Base-by-base conservation (phyloP, 2,329 filamentous ascomycete species). In the Claviceps humidiphila region DNA sequence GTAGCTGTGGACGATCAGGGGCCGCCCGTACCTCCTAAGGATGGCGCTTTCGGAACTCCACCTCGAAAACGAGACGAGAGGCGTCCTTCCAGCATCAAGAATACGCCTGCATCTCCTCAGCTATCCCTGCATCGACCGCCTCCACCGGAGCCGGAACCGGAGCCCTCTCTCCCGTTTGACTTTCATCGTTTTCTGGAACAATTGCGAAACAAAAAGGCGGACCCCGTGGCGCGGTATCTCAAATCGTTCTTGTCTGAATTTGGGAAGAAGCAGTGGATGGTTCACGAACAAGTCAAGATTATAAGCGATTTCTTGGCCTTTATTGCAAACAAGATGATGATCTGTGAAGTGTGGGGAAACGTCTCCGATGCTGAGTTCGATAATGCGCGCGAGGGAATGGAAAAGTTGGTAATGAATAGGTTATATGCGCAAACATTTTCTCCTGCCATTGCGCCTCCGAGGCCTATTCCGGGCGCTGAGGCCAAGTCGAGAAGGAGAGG, bases 261-360 rank as follows among this genome's bases (percentile, higher is more conserved):
- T 68, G 88, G 83, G 39, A 98, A 97, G 72, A 88, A 90, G 59
- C 93, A 97, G 68, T 98, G 93, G 93, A 95, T 95, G 87, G 93
- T 96, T 6, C 93, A 98, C 65, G 93, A 98, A 70, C 93, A 98
- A 67, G 93, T 97, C 65, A 98, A 98, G 71, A 97, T 98, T 56
- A 95, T 98, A 55, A 82, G 88, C 58, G 94, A 98, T 66, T 98
- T 98, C 60, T 74, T 98, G 47, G 83, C 89, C 45, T 98, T 98
- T 63, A 98, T 98, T 57, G 87, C 87, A 51, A 95, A 95, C 70
- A 97, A 97, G 72, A 98, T 98, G 94, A 89, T 85, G 14, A 80
- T 89, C 58, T 98, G 93, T 63, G 93, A 98, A 56, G 89, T 98
- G 3, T 98, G 93, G 93, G 82, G 87, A 53, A 88, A 93, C 38